A percentile compares a stretch with the other conserved stretches of the same genome.
Conservation (phyloP, 2,329 filamentous ascomycete species). For the Colletotrichum sp. region DNA sequence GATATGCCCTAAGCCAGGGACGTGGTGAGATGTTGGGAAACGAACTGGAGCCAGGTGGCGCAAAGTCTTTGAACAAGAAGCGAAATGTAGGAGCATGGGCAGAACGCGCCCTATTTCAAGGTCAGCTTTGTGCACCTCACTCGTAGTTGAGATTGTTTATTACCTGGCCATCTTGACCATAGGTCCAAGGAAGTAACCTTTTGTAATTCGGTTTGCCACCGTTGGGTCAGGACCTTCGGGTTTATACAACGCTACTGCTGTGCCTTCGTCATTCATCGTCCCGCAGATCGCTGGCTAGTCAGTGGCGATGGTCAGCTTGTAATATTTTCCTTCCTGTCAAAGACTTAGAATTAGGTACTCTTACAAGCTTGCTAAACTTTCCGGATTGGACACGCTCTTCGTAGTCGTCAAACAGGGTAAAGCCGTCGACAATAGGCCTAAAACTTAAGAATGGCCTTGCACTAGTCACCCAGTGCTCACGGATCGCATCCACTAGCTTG, state of each 20-base stretch:
- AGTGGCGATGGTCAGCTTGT: not conserved
- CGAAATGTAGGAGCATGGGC: not conserved
- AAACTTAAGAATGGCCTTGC: not conserved
- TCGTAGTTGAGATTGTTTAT: rapidly evolving
- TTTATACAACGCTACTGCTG: not conserved
- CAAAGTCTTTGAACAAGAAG: not conserved
- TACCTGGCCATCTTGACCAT: not conserved
- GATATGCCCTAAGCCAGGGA: not conserved
- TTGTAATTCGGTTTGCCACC: not conserved
- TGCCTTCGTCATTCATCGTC: not conserved
- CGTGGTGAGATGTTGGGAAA: not conserved
- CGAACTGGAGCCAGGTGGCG: not conserved
- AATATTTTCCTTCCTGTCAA: rapidly evolving
- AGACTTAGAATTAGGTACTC: rapidly evolving
- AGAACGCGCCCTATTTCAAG: not conserved
- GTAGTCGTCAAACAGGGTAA: not conserved
- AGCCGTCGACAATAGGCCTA: not conserved
- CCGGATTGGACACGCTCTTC: not conserved
- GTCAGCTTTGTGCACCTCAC: not conserved
- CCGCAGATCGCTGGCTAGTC: not conserved
- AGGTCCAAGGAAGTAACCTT: not conserved
- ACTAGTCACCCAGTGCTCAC: not conserved
- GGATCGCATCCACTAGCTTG: not conserved
- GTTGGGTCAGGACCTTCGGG: not conserved
- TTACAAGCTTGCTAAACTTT: not conserved